Base-by-base conservation (phyloP, 148 eudicot species). In the Mesembryanthemum crystallinum region DNA sequence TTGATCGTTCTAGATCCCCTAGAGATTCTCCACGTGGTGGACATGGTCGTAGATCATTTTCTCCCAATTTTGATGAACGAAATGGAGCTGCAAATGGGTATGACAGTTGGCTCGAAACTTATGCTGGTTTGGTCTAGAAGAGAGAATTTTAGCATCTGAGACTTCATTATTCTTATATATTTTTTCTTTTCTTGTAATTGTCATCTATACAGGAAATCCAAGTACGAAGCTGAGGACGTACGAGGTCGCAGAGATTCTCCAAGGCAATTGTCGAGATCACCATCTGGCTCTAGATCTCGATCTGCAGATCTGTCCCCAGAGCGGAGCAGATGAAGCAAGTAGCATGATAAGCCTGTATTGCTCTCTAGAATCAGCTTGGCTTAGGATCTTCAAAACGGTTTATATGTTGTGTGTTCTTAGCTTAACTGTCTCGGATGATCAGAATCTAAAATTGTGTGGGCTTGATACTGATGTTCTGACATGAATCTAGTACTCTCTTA, bases 201-300 rank as follows among this genome's bases (percentile, higher is more conserved):
- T 18, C 7, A 37, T 17, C 43, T 4, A 74, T 68, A 73, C 74
- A 86, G 94, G 84, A 88, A 81, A 84, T 47, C 78, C 63, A 79
- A 79, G 27, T 72, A 64, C 42, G 86, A 82, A 23, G 80, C 83
- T 63, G 87, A 86, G 64, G 83, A 83, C 74, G 78, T 43, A 49
- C 63, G 74, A 71, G 83, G 70, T 25, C 76, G 35, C 51, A 78
- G 86, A 75, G 83, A 68, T 74, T 78, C 89, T 17, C 88, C 86
- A 37, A 80, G 79, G 77, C 86, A 81, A 43, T 78, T 65, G 51
- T 84, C 91, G 43, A 85, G 88, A 81, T 90, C 94, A 24, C 94
- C 94, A 27, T 83, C 88, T 58, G 88, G 89, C 68, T 90, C 94
- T 27, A 78, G 91, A 82, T 89, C 93, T 43, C 82, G 89, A 75